Conservation (phyloP, 805 yeast genomes). For the Kuraishia hungarica region DNA sequence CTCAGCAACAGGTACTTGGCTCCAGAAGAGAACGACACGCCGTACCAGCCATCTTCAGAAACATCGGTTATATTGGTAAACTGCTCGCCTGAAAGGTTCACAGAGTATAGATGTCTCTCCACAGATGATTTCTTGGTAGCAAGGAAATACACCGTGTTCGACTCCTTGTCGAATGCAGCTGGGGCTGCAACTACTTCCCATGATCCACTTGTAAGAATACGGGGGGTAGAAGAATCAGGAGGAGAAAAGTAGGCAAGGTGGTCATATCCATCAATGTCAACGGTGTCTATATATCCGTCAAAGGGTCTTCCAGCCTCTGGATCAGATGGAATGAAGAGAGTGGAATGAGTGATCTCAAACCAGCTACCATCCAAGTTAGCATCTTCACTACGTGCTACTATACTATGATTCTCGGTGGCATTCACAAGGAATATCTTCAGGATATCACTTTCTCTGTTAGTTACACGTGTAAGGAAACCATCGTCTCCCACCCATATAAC, state of each 20-base stretch:
- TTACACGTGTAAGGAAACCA: slow-evolving; percentile 43
- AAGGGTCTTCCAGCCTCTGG: slow-evolving; percentile 27
- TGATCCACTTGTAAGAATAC: slow-evolving; percentile 59
- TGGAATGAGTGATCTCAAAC: slow-evolving; percentile 70
- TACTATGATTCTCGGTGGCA: slow-evolving; percentile 26
- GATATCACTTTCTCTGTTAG: slow-evolving; percentile 61
- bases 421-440: slow-evolving; percentile 49
- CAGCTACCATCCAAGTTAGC: slow-evolving; percentile 46
- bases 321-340: slow-evolving; percentile 48
- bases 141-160: slow-evolving; percentile 50
- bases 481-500: slow-evolving; percentile 59
- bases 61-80: slow-evolving; percentile 39
- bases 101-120: slow-evolving; percentile 77
- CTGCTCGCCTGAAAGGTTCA: slow-evolving; percentile 42
- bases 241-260: slow-evolving; percentile 86
- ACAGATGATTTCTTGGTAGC: slow-evolving; percentile 73
- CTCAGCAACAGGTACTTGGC: slow-evolving; percentile 60
- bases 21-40: slow-evolving; percentile 73
- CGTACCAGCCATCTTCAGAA: slow-evolving; percentile 52
- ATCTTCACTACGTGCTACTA: slow-evolving; percentile 39
- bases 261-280: slow-evolving; percentile 49
- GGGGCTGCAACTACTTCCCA: slow-evolving; percentile 90
- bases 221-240: slow-evolving; percentile 44
- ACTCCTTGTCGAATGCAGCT: slow-evolving; percentile 46
- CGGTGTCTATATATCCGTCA: slow-evolving; percentile 79